phyloP scores from a whole-genome alignment of 2,329 filamentous ascomycete genomes.

The Scytalidium sp. region DNA sequence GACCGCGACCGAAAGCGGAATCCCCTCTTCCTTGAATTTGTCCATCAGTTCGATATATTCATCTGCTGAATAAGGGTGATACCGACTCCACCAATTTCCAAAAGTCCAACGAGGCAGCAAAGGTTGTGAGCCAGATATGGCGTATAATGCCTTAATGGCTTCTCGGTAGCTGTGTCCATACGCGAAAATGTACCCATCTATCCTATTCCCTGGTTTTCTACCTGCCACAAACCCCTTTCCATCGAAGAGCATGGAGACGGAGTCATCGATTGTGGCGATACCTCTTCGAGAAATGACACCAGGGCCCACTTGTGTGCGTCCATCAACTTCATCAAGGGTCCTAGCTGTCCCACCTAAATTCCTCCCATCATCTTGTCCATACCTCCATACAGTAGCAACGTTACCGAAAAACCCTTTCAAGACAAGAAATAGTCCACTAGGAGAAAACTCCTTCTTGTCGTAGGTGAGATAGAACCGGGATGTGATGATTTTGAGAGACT shows the following conservation, averaged over 20 bases:
- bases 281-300: slow-evolving; percentile 50
- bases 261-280: slow-evolving; percentile 52
- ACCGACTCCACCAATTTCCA: slow-evolving; percentile 66
- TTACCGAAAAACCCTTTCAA: slow-evolving; percentile 34
- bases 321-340: slow-evolving; percentile 52
- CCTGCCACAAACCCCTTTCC: slow-evolving; percentile 48
- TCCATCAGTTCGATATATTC: slow-evolving; percentile 58
- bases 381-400: slow-evolving; percentile 46
- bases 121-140: slow-evolving; percentile 54
- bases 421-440: slow-evolving; percentile 45
- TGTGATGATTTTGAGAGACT: slow-evolving; percentile 53
- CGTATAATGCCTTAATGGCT: slow-evolving; percentile 52
- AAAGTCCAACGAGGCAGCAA: slow-evolving; percentile 54
- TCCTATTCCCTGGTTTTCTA: slow-evolving; percentile 41
- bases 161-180: slow-evolving; percentile 55
- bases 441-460: slow-evolving; percentile 52
- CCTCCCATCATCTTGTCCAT: slow-evolving; percentile 37
- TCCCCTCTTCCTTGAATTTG: slow-evolving; percentile 44
- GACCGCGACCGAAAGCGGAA: slow-evolving; percentile 58
- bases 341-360: slow-evolving; percentile 46
- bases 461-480: slow-evolving; percentile 54
- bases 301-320: slow-evolving; percentile 43
- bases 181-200: slow-evolving; percentile 58
- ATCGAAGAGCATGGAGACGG: slow-evolving; percentile 54
- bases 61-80: slow-evolving; percentile 52